A percentile compares a stretch with the other conserved stretches of the same genome.
These are phyloP conservation scores for Ogataea nitratoaversa DNA, from an alignment of 805 yeast species.

Conservation along the genomic window DNA sequence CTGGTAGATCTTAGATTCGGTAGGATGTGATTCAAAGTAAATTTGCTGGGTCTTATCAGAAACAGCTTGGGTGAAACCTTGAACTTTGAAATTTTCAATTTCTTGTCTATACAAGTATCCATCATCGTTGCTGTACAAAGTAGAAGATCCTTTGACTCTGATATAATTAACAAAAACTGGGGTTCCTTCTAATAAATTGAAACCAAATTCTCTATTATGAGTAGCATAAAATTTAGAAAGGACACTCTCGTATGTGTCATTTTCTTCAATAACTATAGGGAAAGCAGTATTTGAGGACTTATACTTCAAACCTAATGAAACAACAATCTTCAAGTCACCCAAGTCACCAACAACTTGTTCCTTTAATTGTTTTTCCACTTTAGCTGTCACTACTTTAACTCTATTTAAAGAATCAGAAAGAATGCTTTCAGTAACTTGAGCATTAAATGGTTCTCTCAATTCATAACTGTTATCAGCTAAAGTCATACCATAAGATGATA, in stretches of 20 bases:
- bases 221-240: constrained; percentile 42
- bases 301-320: constrained; percentile 31
- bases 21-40: constrained; percentile 29
- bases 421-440: constrained; percentile 33
- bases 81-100: background rate
- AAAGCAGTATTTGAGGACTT: constrained; percentile 42
- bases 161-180: constrained; percentile 3
- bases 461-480: constrained; percentile 83
- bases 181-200: constrained; percentile 31
- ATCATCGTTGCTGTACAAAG: constrained; percentile 3
- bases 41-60: constrained; percentile 26
- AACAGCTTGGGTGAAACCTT: background rate
- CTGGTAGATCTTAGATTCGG: constrained; percentile 36
- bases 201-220: constrained; percentile 73
- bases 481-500: constrained; percentile 86
- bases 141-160: constrained; percentile 3
- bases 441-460: constrained; percentile 64
- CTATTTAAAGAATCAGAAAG: constrained; percentile 36
- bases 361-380: constrained; percentile 43
- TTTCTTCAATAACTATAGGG: constrained; percentile 23
- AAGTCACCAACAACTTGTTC: constrained; percentile 43
- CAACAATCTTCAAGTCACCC: constrained; percentile 73
- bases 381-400: constrained; percentile 39
- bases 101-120: constrained; percentile 2
- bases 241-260: constrained; percentile 32